Evolutionary conservation across 2,329 filamentous ascomycete genomes (phyloP).

Genomic region (Magnaporthiopsis incrustans): DNA sequence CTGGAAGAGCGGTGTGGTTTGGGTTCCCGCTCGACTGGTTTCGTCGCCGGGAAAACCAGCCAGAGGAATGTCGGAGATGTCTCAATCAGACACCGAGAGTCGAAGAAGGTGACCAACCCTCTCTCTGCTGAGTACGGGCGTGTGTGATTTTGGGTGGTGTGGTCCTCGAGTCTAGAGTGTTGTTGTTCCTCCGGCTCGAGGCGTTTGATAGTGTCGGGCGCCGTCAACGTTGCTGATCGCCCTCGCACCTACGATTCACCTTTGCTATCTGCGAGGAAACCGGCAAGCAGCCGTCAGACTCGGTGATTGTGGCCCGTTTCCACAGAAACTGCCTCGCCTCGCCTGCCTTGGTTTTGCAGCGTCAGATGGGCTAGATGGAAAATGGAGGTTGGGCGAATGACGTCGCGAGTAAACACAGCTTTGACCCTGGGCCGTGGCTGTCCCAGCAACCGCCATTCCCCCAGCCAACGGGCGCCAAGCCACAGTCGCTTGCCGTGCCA

Average conservation of each 20-base stretch:
- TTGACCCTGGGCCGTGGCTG: background rate
- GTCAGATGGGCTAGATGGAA: background rate
- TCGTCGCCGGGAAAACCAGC: slow-evolving; percentile 18
- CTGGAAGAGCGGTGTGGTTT: background rate
- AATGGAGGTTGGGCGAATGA: slow-evolving; percentile 1
- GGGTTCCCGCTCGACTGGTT: slow-evolving; percentile 14
- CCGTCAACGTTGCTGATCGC: background rate
- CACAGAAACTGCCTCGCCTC: slow-evolving; percentile 4
- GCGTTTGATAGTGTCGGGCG: background rate
- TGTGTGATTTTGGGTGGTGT: background rate
- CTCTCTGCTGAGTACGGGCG: background rate
- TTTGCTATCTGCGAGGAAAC: background rate
- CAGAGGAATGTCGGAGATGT: slow-evolving; percentile 2
- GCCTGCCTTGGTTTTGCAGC: background rate
- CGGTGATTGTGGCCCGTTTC: background rate
- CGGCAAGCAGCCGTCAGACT: background rate
- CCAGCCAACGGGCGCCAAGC: background rate
- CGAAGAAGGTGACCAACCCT: background rate
- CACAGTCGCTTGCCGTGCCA: background rate
- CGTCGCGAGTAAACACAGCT: slow-evolving; percentile 5
- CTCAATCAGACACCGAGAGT: background rate
- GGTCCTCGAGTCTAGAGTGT: background rate
- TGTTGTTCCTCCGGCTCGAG: background rate
- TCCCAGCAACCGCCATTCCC: slow-evolving; percentile 6
- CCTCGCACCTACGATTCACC: background rate